These are phyloP conservation scores for Tuctoria greenei DNA, from an alignment of 176 grass and related monocot species.

Conservation along the genomic window DNA sequence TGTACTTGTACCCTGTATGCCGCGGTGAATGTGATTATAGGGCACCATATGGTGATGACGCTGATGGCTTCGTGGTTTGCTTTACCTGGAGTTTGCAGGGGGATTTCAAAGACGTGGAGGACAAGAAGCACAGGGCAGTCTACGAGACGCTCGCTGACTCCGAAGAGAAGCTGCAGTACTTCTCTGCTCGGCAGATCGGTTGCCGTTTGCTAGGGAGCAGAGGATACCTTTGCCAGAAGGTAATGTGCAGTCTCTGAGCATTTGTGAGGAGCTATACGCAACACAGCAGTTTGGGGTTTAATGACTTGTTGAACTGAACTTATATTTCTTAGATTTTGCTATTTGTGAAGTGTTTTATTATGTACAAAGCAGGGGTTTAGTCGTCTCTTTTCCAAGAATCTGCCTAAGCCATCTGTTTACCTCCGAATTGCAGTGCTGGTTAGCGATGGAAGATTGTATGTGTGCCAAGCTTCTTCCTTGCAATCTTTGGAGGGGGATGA, in stretches of 20 bases:
- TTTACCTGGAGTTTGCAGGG: conserved; percentile 47
- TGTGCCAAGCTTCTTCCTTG: conserved; percentile 57
- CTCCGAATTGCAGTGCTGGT: conserved; percentile 73
- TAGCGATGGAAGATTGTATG: conserved; percentile 88
- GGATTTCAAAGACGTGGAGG: conserved; percentile 73
- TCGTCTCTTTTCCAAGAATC: not conserved
- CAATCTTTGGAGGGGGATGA: conserved; percentile 60
- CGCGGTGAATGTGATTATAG: not conserved
- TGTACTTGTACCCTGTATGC: not conserved
- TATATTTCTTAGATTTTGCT: conserved; percentile 7
- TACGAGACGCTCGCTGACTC: conserved; percentile 64
- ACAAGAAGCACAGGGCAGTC: conserved; percentile 77
- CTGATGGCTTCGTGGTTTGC: not conserved
- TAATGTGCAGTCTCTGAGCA: not conserved
- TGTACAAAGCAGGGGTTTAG: not conserved
- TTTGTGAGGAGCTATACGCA: not conserved
- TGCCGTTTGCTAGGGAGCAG: conserved; percentile 79
- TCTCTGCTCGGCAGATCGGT: conserved; percentile 83
- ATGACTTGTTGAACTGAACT: not conserved
- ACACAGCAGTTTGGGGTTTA: not conserved
- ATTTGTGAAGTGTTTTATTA: not conserved
- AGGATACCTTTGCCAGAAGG: conserved; percentile 85
- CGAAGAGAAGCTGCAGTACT: conserved; percentile 82
- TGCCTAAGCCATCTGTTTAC: conserved; percentile 14
- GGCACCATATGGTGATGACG: not conserved